Evolutionary conservation across 768 basidiomycete genomes (phyloP).

Genomic region (Tylopilus sp.): DNA sequence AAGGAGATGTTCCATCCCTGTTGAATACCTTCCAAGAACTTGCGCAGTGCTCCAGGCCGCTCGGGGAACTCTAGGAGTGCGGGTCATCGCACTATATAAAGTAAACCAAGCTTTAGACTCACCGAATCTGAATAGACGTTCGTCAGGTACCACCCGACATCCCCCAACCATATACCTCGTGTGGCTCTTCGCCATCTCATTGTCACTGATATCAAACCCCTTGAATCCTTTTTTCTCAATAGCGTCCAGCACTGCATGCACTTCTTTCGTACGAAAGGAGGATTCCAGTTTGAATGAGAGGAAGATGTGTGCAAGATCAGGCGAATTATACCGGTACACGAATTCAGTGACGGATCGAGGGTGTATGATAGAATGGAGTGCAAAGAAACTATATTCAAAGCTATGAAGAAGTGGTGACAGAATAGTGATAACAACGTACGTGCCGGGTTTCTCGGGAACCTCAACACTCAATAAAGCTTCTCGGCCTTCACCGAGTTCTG

Average conservation of each 20-base stretch:
- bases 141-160: conserved; percentile 67
- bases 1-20: conserved; percentile 91
- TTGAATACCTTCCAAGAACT: conserved; percentile 82
- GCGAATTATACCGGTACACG: conserved; percentile 82
- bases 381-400: conserved; percentile 63
- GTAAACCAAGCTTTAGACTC: conserved; percentile 29
- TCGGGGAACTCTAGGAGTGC: conserved; percentile 83
- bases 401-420: neutral
- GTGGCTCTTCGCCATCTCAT: conserved; percentile 95
- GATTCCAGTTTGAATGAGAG: conserved; percentile 83
- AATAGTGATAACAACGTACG: conserved; percentile 42
- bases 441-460: conserved; percentile 90
- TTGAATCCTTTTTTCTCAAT: conserved; percentile 73
- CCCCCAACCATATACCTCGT: conserved; percentile 95
- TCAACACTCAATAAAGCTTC: conserved; percentile 94
- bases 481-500: conserved; percentile 92
- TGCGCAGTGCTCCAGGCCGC: conserved; percentile 84
- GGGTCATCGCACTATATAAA: too few species aligned
- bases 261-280: conserved; percentile 52
- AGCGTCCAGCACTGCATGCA: conserved; percentile 56
- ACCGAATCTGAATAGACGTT: conserved; percentile 94
- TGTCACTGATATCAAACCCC: conserved; percentile 86
- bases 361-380: conserved; percentile 81
- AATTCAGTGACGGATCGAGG: conserved; percentile 95
- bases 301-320: conserved; percentile 78